Conservation (phyloP, 1,139 yeast genomes). For the Candida sp. region DNA sequence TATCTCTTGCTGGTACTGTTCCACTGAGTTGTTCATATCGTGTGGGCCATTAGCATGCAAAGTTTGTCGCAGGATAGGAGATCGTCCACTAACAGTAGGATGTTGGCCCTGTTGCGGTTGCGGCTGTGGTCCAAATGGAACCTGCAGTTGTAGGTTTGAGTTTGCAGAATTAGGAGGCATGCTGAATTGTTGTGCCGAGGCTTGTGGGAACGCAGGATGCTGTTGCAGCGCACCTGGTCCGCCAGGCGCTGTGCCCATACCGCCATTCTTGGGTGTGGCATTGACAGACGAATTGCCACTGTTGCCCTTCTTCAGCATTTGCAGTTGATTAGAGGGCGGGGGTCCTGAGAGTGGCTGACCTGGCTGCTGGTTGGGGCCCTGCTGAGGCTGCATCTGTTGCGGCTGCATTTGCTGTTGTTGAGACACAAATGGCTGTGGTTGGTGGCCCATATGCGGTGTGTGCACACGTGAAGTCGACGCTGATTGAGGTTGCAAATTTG, state of each 20-base stretch:
- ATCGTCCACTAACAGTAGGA: slow-evolving; percentile 8
- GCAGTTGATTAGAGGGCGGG: not conserved
- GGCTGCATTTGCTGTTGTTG: slow-evolving; percentile 5
- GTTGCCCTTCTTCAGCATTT: not conserved
- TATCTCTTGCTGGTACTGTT: slow-evolving; percentile 31
- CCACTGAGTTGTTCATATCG: slow-evolving; percentile 2
- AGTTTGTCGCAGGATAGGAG: slow-evolving; percentile 8
- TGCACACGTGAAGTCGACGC: slow-evolving; percentile 15
- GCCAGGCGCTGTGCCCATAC: not conserved
- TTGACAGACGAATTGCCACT: not conserved
- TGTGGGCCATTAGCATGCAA: slow-evolving; percentile 1
- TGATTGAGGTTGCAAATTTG: slow-evolving; percentile 11
- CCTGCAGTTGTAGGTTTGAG: not conserved
- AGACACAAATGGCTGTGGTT: slow-evolving; percentile 12
- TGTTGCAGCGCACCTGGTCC: slow-evolving; percentile 2
- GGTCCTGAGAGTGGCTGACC: slow-evolving; percentile 1
- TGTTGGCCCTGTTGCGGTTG: slow-evolving; percentile 4
- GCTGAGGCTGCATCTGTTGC: slow-evolving; percentile 1
- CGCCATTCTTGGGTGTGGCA: not conserved
- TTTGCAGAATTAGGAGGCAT: slow-evolving; percentile 4
- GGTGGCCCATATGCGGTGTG: slow-evolving; percentile 17
- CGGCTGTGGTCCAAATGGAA: not conserved
- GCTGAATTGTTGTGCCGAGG: slow-evolving; percentile 7
- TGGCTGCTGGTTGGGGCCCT: slow-evolving; percentile 6
- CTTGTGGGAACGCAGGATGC: slow-evolving; percentile 3